Evolutionary conservation across 2,329 filamentous ascomycete genomes (phyloP), one percentile per base, ranked within the genome.

Genomic region (Stylonectria norvegica): DNA sequence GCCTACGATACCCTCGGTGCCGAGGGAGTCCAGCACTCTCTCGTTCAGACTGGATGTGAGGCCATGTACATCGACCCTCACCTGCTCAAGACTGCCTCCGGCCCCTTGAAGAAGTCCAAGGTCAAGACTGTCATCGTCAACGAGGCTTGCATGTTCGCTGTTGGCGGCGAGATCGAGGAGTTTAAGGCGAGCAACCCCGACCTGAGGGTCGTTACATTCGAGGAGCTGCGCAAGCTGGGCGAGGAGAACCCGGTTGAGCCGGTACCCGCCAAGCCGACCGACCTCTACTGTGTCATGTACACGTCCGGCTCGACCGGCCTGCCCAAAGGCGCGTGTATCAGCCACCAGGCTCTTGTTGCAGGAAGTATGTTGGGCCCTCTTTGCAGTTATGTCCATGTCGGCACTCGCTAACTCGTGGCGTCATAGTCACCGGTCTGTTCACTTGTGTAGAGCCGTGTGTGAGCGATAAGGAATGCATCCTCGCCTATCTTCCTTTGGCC

Each of bases 1-100:
- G 89, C 90, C 36, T 96, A 96, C 67, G 90, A 96, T 65, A 95
- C 89, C 20, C 83, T 96, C 31, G 90, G 90, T 38, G 79, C 88
- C 57, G 81, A 83, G 47, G 90, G 89, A 33, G 78, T 96, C 48
- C 81, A 85, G 69, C 89, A 95, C 71, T 94, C 89, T 3, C 78
- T 96, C 49, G 73, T 82, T 16, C 86, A 95, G 68, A 93, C 89
- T 38, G 73, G 81, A 47, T 85, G 88, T 37, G 81, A 81, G 56
- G 83, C 84, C 64, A 91, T 96, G 72, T 95, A 90, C 68, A 77
- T 89, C 48, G 90, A 96, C 61, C 85, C 90, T 7, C 81, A 86
- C 55, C 80, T 95, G 35, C 69, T 85, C 47, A 76, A 78, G 60
- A 78, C 81, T 5, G 73, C 81, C 32, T 59, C 67, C 23, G 67